Evolutionary conservation across 306 rosid genomes (phyloP).

Genomic region (Acacia melanoxylon): DNA sequence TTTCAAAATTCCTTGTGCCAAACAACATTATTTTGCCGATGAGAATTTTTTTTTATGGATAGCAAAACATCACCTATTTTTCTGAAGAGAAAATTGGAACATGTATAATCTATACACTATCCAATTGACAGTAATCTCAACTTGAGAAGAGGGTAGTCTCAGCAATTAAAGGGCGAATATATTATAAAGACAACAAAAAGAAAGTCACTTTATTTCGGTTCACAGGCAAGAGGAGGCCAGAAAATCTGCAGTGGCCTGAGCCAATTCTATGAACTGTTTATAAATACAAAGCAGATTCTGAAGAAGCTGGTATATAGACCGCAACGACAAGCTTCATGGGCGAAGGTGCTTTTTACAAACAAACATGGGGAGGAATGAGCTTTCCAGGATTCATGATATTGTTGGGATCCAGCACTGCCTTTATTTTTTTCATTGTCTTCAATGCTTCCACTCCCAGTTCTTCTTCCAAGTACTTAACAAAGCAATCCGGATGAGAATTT

Average conservation of each 20-base stretch:
- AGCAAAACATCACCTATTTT: neutral
- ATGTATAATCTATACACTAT: neutral
- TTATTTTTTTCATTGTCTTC: constrained; percentile 86
- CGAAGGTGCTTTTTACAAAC: constrained; percentile 51
- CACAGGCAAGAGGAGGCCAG: neutral
- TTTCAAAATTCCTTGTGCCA: neutral
- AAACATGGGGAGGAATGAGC: constrained; percentile 90
- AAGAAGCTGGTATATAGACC: neutral
- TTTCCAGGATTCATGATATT: constrained; percentile 94
- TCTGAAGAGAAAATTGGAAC: neutral
- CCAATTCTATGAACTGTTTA: constrained; percentile 10
- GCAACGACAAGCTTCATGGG: constrained; percentile 7
- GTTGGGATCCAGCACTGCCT: constrained; percentile 83
- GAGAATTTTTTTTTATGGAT: too few relatives aligned
- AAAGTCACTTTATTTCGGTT: neutral
- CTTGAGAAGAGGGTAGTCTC: neutral
- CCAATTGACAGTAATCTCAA: neutral
- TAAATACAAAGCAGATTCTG: constrained; percentile 26
- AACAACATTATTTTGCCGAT: neutral
- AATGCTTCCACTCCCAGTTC: constrained; percentile 84
- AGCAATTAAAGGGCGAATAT: neutral
- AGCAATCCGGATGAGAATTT: constrained; percentile 2
- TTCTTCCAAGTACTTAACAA: constrained; percentile 78
- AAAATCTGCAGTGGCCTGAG: constrained; percentile 18
- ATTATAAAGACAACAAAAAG: neutral